Conservation (phyloP, 1,139 yeast genomes). For the Suhomyces terraborum region DNA sequence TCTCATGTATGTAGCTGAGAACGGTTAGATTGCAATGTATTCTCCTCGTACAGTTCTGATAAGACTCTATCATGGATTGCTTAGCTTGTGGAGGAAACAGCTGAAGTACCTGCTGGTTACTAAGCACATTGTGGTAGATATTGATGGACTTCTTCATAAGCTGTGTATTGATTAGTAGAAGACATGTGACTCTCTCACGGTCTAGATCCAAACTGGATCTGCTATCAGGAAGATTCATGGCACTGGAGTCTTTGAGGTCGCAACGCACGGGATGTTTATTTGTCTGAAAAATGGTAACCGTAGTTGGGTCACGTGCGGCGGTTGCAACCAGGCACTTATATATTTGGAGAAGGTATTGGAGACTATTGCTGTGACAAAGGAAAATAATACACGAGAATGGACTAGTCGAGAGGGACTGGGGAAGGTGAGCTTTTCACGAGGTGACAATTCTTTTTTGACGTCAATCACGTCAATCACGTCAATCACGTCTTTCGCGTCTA, state of each 20-base stretch:
- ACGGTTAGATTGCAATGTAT: conserved; percentile 57
- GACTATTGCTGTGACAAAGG: no score
- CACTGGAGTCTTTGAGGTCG: neutral
- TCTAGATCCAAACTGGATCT: conserved; percentile 28
- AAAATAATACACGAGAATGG: no score
- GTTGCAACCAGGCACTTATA: neutral
- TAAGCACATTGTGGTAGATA: conserved; percentile 38
- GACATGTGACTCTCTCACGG: conserved; percentile 51
- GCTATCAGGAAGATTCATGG: conserved; percentile 10
- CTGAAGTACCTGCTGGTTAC: conserved; percentile 38
- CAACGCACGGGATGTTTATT: conserved; percentile 4
- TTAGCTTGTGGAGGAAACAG: conserved; percentile 41
- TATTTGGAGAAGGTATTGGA: no score
- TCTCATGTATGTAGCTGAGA: conserved; percentile 53
- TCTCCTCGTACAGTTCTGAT: conserved; percentile 53
- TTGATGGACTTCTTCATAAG: conserved; percentile 51
- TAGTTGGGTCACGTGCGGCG: conserved; percentile 7
- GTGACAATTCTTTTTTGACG: no score
- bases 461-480: no score
- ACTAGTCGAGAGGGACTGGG: no score
- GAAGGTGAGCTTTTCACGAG: no score
- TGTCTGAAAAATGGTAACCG: neutral
- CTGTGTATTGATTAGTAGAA: conserved; percentile 54
- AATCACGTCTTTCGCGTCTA: no score
- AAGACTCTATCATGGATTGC: conserved; percentile 45